These are phyloP conservation scores for Aspergillus japonicus DNA, from an alignment of 2,329 filamentous ascomycete species.

Conservation along the genomic window DNA sequence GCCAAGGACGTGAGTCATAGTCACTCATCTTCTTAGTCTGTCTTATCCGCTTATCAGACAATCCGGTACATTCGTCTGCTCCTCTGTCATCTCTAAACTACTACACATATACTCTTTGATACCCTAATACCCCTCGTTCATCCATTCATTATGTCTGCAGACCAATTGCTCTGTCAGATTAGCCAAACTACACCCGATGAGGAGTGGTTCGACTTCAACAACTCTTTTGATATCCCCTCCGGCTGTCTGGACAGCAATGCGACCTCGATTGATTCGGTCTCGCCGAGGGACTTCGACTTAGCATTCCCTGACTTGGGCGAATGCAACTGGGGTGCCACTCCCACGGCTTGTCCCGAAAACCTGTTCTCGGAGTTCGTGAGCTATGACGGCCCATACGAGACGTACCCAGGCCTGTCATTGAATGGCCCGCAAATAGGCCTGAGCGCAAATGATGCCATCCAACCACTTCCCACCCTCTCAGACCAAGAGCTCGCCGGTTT, in stretches of 20 bases:
- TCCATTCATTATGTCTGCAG: slow-evolving; percentile 26
- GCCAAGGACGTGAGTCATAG: slow-evolving; percentile 1
- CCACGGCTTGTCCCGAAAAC: slow-evolving; percentile 20
- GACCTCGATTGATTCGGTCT: slow-evolving; percentile 31
- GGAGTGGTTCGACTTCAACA: slow-evolving; percentile 37
- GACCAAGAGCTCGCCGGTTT: slow-evolving; percentile 6
- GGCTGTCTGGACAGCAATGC: slow-evolving; percentile 30
- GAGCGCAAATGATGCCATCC: slow-evolving; percentile 16
- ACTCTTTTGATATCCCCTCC: slow-evolving; percentile 32
- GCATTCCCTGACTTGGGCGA: slow-evolving; percentile 26
- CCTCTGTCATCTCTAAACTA: slow-evolving; percentile 4
- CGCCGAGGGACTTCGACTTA: slow-evolving; percentile 29
- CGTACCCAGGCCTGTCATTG: slow-evolving; percentile 18
- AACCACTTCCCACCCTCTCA: slow-evolving; percentile 4
- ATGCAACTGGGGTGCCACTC: slow-evolving; percentile 22
- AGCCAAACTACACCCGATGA: slow-evolving; percentile 22
- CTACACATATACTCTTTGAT: neutral
- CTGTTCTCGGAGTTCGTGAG: slow-evolving; percentile 26
- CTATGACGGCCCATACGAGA: slow-evolving; percentile 23
- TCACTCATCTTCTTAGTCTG: neutral
- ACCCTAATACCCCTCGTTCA: neutral
- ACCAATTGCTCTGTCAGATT: slow-evolving; percentile 27
- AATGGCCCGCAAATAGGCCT: slow-evolving; percentile 15
- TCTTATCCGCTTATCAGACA: slow-evolving; percentile 8
- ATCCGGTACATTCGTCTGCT: neutral